Evolutionary conservation across 75 land plant species (phyloP).

Genomic region (Cunninghamia lanceolata): DNA sequence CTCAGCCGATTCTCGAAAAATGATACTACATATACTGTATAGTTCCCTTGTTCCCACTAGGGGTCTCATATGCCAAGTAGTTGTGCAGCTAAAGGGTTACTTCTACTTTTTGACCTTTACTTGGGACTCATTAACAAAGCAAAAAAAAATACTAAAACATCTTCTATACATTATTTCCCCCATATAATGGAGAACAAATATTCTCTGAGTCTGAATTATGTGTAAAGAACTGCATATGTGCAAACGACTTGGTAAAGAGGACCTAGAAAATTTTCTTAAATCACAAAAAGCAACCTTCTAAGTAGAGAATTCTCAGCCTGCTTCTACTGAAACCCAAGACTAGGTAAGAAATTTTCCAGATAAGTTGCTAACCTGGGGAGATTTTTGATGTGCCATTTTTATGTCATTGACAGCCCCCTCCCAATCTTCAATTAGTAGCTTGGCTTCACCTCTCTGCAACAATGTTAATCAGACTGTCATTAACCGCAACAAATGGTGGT

Average conservation of each 20-base stretch:
- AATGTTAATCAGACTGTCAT: conserved; percentile 5
- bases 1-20: too few relatives aligned
- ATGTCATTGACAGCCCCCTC: conserved; percentile 94
- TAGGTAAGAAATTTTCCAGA: neutral
- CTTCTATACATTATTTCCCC: neutral
- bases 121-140: neutral
- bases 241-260: neutral
- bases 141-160: neutral
- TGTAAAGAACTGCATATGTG: conserved; percentile 1
- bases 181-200: neutral
- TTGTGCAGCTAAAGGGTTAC: neutral
- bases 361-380: conserved; percentile 62
- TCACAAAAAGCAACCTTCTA: neutral
- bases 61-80: neutral
- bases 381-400: conserved; percentile 74
- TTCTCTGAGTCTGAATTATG: neutral
- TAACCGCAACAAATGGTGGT: neutral
- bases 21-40: neutral
- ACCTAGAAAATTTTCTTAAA: neutral
- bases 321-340: neutral
- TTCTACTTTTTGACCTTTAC: neutral
- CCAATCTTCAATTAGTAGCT: conserved; percentile 91
- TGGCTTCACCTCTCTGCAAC: conserved; percentile 94
- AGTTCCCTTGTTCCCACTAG: neutral
- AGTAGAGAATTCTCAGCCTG: neutral